phyloP scores from a whole-genome alignment of 352 stramenopile genomes.

The Plasmopara viticola region DNA sequence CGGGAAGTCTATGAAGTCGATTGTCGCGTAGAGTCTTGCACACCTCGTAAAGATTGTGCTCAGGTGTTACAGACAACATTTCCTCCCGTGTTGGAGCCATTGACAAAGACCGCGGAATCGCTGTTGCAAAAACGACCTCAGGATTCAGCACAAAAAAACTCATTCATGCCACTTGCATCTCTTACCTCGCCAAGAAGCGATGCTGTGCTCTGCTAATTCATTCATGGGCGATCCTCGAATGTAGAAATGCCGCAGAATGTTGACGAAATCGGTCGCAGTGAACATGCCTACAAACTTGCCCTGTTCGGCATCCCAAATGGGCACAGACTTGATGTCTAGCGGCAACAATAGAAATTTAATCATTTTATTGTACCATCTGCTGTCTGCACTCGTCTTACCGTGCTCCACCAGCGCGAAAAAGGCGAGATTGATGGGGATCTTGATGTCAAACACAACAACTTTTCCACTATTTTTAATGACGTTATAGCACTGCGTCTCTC shows the following conservation, averaged over 20 bases:
- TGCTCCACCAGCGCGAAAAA: constrained; percentile 99
- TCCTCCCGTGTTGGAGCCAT: constrained; percentile 51
- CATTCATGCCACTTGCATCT: background rate
- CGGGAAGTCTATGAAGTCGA: constrained; percentile 90
- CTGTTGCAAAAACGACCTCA: constrained; percentile 33
- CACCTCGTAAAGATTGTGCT: constrained; percentile 87
- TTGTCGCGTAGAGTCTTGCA: constrained; percentile 84
- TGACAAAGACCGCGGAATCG: constrained; percentile 78
- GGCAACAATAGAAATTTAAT: constrained; percentile 12
- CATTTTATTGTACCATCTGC: background rate
- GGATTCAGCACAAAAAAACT: too few species aligned
- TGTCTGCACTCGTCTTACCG: constrained; percentile 46
- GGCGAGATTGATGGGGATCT: constrained; percentile 97
- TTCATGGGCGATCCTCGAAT: constrained; percentile 87
- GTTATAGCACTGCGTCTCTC: constrained; percentile 90
- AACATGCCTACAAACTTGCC: constrained; percentile 96
- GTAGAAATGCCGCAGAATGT: constrained; percentile 94
- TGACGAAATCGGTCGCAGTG: constrained; percentile 97
- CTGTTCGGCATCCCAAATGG: constrained; percentile 93
- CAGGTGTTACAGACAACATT: constrained; percentile 80
- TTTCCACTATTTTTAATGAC: constrained; percentile 96
- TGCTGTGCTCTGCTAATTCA: constrained; percentile 79
- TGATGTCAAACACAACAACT: constrained; percentile 97
- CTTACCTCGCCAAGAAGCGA: constrained; percentile 76
- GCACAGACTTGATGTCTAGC: constrained; percentile 95